These are phyloP conservation scores for Cornus controversa DNA, from an alignment of 148 eudicot species.

Conservation along the genomic window DNA sequence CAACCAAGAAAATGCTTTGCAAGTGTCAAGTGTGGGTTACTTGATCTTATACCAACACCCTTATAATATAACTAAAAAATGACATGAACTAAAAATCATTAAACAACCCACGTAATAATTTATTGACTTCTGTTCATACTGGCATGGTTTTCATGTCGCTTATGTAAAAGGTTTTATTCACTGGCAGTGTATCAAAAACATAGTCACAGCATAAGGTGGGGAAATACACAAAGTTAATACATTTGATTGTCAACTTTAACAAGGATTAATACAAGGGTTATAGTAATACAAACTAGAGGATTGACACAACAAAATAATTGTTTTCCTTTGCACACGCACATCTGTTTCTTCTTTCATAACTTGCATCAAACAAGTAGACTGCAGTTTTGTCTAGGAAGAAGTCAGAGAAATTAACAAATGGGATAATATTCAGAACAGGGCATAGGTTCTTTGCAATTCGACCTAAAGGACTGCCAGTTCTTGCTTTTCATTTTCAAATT, in stretches of 20 bases:
- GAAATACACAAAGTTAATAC: not conserved
- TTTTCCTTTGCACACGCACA: not conserved
- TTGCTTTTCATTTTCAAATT: not conserved
- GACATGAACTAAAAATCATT: no score
- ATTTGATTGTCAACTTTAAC: not conserved
- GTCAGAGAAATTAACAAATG: no score
- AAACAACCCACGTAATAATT: not conserved
- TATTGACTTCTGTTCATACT: not conserved
- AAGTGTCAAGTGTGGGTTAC: no score
- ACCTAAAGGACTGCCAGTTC: not conserved
- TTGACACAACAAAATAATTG: not conserved
- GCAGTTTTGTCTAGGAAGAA: not conserved
- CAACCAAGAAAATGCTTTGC: no score
- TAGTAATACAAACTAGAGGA: slow-evolving; percentile 1
- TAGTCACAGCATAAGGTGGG: no score
- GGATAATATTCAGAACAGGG: not conserved
- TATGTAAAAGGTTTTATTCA: no score
- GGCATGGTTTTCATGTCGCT: no score
- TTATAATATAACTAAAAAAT: no score
- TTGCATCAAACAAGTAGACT: slow-evolving; percentile 6
- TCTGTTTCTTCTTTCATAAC: slow-evolving; percentile 7
- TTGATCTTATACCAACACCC: no score
- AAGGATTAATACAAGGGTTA: not conserved
- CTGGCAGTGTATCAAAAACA: no score
- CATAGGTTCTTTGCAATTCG: no score